phyloP scores from a whole-genome alignment of 129 eudicot species.

The Saussurea involucrata region DNA sequence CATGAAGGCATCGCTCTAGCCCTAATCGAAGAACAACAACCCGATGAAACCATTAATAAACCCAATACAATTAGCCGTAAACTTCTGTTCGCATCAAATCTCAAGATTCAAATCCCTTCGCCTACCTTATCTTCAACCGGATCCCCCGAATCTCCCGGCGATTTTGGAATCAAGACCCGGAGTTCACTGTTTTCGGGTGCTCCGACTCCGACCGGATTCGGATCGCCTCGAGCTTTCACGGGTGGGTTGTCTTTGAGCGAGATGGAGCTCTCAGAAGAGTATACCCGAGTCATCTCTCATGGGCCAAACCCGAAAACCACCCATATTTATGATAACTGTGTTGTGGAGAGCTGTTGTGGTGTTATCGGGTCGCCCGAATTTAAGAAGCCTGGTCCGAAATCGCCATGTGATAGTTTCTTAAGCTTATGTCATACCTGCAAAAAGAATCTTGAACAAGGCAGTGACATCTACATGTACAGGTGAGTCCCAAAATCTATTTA shows the following conservation, averaged over 20 bases:
- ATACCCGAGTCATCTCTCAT: slow-evolving; percentile 67
- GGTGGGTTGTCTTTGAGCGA: slow-evolving; percentile 47
- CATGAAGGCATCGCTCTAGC: slow-evolving; percentile 56
- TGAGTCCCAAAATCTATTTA: slow-evolving; percentile 14
- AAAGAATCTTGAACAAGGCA: slow-evolving; percentile 61
- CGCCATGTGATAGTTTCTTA: slow-evolving; percentile 58
- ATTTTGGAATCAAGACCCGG: slow-evolving; percentile 68
- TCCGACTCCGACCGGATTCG: slow-evolving; percentile 26
- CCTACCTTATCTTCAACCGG: slow-evolving; percentile 21
- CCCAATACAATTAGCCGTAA: slow-evolving; percentile 31
- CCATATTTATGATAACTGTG: slow-evolving; percentile 75
- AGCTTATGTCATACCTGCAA: slow-evolving; percentile 69
- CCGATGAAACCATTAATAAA: slow-evolving; percentile 24
- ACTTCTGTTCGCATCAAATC: slow-evolving; percentile 58
- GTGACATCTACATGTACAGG: slow-evolving; percentile 80
- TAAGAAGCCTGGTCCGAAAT: slow-evolving; percentile 38
- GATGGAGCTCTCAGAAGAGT: slow-evolving; percentile 83
- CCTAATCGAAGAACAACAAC: slow-evolving; percentile 39
- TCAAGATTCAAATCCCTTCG: slow-evolving; percentile 67
- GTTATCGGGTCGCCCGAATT: slow-evolving; percentile 38
- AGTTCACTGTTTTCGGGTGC: slow-evolving; percentile 42
- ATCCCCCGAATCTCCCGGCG: slow-evolving; percentile 49
- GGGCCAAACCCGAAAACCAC: slow-evolving; percentile 82
- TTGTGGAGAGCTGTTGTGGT: slow-evolving; percentile 68
- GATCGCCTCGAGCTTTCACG: slow-evolving; percentile 32